Conservation (phyloP, 345 rosid species). For the Boechera retrofracta region DNA sequence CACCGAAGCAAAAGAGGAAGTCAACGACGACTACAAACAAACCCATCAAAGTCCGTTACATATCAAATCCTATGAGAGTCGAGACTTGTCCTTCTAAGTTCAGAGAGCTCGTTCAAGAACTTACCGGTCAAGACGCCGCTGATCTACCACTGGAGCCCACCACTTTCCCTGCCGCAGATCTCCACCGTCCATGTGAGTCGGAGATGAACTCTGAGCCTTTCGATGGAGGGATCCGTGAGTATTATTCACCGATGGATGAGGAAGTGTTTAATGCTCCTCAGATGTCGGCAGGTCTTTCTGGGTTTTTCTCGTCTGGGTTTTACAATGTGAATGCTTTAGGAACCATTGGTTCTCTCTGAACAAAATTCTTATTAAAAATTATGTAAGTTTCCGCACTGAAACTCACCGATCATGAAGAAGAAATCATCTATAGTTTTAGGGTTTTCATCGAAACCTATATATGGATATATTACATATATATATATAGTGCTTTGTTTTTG, state of each 20-base stretch:
- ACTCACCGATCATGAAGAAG: conserved; percentile 1
- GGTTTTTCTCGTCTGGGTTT: conserved; percentile 42
- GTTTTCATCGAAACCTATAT: conserved; percentile 33
- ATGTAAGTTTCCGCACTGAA: neutral
- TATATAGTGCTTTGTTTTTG: neutral
- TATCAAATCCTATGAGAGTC: conserved; percentile 81
- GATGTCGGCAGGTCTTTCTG: conserved; percentile 42
- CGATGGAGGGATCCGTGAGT: conserved; percentile 27
- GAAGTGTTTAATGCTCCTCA: conserved; percentile 33
- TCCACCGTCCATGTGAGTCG: neutral
- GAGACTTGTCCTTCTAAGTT: conserved; percentile 72
- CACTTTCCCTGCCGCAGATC: conserved; percentile 32
- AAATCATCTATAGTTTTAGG: conserved; percentile 36
- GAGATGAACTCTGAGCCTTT: conserved; percentile 36
- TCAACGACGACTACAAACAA: conserved; percentile 23
- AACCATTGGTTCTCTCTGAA: conserved; percentile 46
- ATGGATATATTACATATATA: conserved; percentile 7
- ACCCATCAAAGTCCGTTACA: conserved; percentile 74
- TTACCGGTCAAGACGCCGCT: conserved; percentile 77
- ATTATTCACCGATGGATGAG: conserved; percentile 41
- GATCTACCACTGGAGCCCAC: conserved; percentile 45
- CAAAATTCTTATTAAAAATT: neutral
- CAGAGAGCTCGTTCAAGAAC: conserved; percentile 83
- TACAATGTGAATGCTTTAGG: conserved; percentile 41
- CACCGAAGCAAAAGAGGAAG: conserved; percentile 38